Conservation (phyloP, 805 yeast genomes). For the Schizosaccharomyces cryophilus region DNA sequence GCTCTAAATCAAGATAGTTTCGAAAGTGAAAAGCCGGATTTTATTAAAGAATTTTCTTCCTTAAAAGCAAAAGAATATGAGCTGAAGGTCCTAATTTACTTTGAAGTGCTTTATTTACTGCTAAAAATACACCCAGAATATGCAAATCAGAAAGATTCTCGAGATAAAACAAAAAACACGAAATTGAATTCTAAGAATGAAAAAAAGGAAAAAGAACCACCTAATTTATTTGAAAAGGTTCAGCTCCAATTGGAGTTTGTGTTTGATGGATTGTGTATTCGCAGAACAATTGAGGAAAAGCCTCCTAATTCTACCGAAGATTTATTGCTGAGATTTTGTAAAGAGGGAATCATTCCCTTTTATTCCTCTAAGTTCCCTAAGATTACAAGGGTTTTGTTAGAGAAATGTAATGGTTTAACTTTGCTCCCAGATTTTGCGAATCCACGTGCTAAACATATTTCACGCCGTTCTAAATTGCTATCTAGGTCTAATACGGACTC, state of each 20-base stretch:
- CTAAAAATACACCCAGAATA: neutral
- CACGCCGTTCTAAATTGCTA: neutral
- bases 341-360: neutral
- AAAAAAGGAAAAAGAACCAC: neutral
- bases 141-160: neutral
- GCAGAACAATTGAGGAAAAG: neutral
- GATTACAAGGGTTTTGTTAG: neutral
- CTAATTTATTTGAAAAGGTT: neutral
- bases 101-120: neutral
- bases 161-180: neutral
- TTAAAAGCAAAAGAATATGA: neutral
- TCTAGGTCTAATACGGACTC: neutral
- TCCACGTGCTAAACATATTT: neutral
- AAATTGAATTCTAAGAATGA: neutral
- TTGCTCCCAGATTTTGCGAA: neutral
- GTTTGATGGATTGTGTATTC: neutral
- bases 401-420: neutral
- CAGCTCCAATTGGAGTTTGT: neutral
- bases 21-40: neutral
- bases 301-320: neutral
- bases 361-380: neutral
- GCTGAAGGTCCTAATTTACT: neutral
- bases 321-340: neutral
- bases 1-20: neutral
- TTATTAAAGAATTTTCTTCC: neutral